Percentiles rank a stretch among this genome's conserved stretches.
Evolutionary conservation across 2,329 filamentous ascomycete species (phyloP).

Genomic region (Pestalotiopsis sp.): DNA sequence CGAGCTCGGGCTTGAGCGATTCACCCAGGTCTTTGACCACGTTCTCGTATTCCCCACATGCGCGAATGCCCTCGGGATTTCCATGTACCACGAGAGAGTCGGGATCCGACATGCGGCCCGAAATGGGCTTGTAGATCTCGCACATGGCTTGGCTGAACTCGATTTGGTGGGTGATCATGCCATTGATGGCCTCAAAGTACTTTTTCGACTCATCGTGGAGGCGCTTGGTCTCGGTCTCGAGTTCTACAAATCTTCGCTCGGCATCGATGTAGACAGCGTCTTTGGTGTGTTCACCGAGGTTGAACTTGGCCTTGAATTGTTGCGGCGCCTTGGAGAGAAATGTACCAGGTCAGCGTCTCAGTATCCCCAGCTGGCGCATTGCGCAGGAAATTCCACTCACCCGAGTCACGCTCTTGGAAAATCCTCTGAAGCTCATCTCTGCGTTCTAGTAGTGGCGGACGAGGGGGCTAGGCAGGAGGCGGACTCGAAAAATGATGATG

Average conservation of each 20-base stretch:
- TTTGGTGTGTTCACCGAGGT: slow-evolving; percentile 92
- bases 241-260: slow-evolving; percentile 88
- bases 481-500: neutral
- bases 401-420: slow-evolving; percentile 84
- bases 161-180: slow-evolving; percentile 96
- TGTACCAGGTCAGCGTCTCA: slow-evolving; percentile 5
- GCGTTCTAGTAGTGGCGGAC: neutral
- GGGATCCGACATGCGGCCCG: slow-evolving; percentile 90
- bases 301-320: slow-evolving; percentile 88
- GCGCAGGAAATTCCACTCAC: slow-evolving; percentile 49
- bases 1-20: slow-evolving; percentile 85
- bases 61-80: slow-evolving; percentile 88
- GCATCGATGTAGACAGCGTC: slow-evolving; percentile 94
- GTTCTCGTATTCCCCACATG: slow-evolving; percentile 93
- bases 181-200: slow-evolving; percentile 97
- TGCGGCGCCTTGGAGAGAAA: slow-evolving; percentile 69
- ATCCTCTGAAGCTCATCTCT: slow-evolving; percentile 94
- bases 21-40: slow-evolving; percentile 90
- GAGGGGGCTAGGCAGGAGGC: neutral
- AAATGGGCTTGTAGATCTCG: slow-evolving; percentile 98
- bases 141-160: slow-evolving; percentile 95
- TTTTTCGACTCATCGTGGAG: slow-evolving; percentile 93
- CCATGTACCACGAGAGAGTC: slow-evolving; percentile 78
- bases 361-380: neutral
- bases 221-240: slow-evolving; percentile 94